phyloP scores from a whole-genome alignment of 345 rosid genomes.

The Viola odorata region DNA sequence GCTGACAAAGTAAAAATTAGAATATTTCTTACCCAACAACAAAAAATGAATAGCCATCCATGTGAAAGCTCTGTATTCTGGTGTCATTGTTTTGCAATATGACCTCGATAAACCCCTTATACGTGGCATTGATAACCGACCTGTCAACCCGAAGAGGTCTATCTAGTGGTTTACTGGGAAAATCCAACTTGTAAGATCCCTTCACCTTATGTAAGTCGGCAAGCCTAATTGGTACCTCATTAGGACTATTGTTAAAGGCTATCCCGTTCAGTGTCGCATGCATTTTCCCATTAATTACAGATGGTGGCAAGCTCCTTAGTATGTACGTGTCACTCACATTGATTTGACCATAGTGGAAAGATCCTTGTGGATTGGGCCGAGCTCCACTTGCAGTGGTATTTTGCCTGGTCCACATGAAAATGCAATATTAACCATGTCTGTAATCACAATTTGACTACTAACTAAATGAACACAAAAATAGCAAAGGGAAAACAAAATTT shows the following conservation, averaged over 20 bases:
- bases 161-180: constrained; percentile 62
- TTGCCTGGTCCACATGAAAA: constrained; percentile 45
- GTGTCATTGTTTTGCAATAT: constrained; percentile 89
- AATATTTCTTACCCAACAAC: constrained; percentile 65
- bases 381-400: constrained; percentile 92
- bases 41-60: constrained; percentile 78
- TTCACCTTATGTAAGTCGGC: constrained; percentile 63
- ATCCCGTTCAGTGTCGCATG: constrained; percentile 77
- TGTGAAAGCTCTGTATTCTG: constrained; percentile 79
- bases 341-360: constrained; percentile 83
- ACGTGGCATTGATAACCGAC: constrained; percentile 83
- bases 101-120: constrained; percentile 78
- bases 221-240: constrained; percentile 64
- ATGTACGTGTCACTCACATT: constrained; percentile 70
- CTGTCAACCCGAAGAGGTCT: constrained; percentile 49
- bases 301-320: constrained; percentile 64
- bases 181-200: constrained; percentile 86
- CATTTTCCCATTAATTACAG: constrained; percentile 47
- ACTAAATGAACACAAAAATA: background rate
- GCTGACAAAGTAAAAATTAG: background rate
- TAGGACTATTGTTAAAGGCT: constrained; percentile 51
- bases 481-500: no score
- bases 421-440: background rate
- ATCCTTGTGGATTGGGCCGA: constrained; percentile 97
- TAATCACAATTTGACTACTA: background rate